Percentiles rank a stretch among this genome's conserved stretches.
These are phyloP conservation scores for Stenogyne calaminthoides DNA, from an alignment of 305 asterid species.

Conservation along the genomic window DNA sequence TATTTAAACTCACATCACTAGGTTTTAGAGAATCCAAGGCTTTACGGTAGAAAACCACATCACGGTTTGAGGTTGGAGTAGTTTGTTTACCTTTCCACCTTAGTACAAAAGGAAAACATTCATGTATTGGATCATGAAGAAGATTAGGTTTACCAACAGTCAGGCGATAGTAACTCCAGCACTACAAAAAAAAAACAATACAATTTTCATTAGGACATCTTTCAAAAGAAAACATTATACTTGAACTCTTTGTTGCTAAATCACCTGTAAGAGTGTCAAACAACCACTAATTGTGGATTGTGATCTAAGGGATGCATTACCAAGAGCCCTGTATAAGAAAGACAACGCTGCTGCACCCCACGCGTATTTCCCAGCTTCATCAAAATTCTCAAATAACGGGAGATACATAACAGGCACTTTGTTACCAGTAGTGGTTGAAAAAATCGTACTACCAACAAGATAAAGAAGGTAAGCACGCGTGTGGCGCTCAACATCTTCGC, in stretches of 20 bases:
- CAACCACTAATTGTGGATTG: constrained; percentile 97
- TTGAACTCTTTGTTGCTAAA: constrained; percentile 20
- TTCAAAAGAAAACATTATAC: background rate
- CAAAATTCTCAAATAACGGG: constrained; percentile 85
- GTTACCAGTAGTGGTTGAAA: constrained; percentile 95
- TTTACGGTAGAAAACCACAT: constrained; percentile 90
- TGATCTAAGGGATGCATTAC: constrained; percentile 90
- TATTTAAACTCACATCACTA: constrained; percentile 33
- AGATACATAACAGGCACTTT: constrained; percentile 97
- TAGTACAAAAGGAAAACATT: constrained; percentile 94
- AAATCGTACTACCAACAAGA: constrained; percentile 88
- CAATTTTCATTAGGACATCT: constrained; percentile 1
- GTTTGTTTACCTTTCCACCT: constrained; percentile 98
- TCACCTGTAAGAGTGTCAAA: constrained; percentile 86
- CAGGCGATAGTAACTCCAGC: constrained; percentile 98
- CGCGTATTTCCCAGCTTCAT: constrained; percentile 84
- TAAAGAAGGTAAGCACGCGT: constrained; percentile 96
- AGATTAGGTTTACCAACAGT: constrained; percentile 87
- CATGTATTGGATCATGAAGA: constrained; percentile 90
- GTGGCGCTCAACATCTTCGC: constrained; percentile 59
- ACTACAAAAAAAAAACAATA: constrained; percentile 53
- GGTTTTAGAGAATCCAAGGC: constrained; percentile 69
- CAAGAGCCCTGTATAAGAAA: constrained; percentile 89
- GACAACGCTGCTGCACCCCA: constrained; percentile 97
- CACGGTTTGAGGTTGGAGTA: constrained; percentile 91